Conservation (phyloP, 371 early-diverging fungal genomes). For the Mycotypha africana region DNA sequence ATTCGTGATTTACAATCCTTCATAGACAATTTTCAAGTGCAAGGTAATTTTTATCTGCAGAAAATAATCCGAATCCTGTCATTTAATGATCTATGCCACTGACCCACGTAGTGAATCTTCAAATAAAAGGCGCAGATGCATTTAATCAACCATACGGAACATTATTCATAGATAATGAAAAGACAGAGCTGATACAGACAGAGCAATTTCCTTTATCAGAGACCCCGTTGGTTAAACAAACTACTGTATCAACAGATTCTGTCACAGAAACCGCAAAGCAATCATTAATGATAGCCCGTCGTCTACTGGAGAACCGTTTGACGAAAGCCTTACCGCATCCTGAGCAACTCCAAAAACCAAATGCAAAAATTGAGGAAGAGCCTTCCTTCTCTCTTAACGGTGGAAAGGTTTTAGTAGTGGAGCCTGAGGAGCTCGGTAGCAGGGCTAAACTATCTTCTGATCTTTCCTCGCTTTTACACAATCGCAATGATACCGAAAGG, state of each 20-base stretch:
- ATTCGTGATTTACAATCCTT: constrained; percentile 29
- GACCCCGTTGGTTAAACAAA: neutral
- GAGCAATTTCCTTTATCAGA: neutral
- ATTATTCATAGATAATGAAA: neutral
- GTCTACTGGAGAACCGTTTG: too few relatives aligned
- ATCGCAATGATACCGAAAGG: too few relatives aligned
- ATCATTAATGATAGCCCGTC: too few relatives aligned
- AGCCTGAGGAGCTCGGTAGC: too few relatives aligned
- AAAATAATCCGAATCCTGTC: neutral
- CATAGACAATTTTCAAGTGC: constrained; percentile 24
- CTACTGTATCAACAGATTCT: neutral
- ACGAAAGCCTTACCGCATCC: too few relatives aligned
- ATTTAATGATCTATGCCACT: neutral
- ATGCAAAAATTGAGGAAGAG: too few relatives aligned
- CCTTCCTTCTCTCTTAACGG: too few relatives aligned
- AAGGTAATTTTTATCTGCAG: constrained; percentile 4
- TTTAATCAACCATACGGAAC: neutral
- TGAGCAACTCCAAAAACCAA: too few relatives aligned
- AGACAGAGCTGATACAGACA: neutral
- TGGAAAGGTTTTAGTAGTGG: too few relatives aligned
- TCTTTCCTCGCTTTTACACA: too few relatives aligned
- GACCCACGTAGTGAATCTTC: neutral
- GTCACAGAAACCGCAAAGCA: neutral
- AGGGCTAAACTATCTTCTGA: too few relatives aligned
- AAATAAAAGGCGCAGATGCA: neutral